Conservation (phyloP, 2,329 filamentous ascomycete genomes). For the Thelonectria rubi region DNA sequence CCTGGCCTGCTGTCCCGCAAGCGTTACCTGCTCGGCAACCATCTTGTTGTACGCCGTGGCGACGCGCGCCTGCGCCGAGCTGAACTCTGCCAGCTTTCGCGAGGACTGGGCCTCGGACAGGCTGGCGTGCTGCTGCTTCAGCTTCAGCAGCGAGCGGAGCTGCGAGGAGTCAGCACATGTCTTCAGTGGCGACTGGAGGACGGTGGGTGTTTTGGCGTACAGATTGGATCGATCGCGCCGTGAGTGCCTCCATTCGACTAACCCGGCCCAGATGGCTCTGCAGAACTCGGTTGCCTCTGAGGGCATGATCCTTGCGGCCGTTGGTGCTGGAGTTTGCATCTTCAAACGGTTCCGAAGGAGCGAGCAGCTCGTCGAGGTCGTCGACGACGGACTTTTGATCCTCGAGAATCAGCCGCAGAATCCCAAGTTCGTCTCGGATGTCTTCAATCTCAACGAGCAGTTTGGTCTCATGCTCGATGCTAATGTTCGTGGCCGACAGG, state of each 20-base stretch:
- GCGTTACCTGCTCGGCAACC: slow-evolving; percentile 7
- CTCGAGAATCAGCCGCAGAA: slow-evolving; percentile 9
- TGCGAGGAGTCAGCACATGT: neutral
- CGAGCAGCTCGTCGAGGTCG: slow-evolving; percentile 2
- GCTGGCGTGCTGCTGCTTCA: slow-evolving; percentile 20
- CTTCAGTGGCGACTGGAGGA: neutral
- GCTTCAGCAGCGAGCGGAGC: slow-evolving; percentile 14
- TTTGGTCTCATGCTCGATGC: slow-evolving; percentile 17
- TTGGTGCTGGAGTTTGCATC: neutral
- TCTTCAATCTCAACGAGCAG: slow-evolving; percentile 22
- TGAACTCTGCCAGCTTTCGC: slow-evolving; percentile 12
- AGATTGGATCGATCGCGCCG: slow-evolving; percentile 10
- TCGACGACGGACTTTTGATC: slow-evolving; percentile 13
- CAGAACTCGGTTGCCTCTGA: slow-evolving; percentile 10
- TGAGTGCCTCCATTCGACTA: slow-evolving; percentile 9
- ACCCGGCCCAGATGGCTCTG: slow-evolving; percentile 3
- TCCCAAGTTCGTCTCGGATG: slow-evolving; percentile 15
- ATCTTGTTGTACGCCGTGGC: slow-evolving; percentile 12
- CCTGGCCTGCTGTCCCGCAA: slow-evolving; percentile 4
- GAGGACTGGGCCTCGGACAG: slow-evolving; percentile 13
- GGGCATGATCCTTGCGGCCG: neutral
- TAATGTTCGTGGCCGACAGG: slow-evolving; percentile 8
- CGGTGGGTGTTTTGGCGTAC: neutral
- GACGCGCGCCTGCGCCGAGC: slow-evolving; percentile 1
- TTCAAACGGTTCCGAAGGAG: neutral